These are phyloP conservation scores for Cryptococcus deneoformans DNA, from an alignment of 1,284 basidiomycete species.

Conservation along the genomic window DNA sequence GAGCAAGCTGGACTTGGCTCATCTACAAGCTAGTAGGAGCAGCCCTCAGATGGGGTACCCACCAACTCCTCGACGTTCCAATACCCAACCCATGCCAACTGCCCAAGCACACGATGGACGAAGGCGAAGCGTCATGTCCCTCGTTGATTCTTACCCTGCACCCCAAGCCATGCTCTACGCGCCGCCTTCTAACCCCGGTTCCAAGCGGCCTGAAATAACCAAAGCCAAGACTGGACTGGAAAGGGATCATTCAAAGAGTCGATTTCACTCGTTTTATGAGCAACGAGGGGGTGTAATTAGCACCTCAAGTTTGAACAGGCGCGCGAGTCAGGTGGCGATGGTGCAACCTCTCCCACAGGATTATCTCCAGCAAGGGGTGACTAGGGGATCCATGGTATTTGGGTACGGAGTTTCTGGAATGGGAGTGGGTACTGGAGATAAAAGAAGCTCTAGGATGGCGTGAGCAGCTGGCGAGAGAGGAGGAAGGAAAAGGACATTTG, in stretches of 20 bases:
- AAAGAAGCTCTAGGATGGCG: neutral
- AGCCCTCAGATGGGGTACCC: neutral
- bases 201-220: neutral
- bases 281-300: constrained; percentile 6
- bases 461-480: neutral
- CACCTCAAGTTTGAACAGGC: constrained; percentile 1
- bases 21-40: neutral
- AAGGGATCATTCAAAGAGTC: neutral
- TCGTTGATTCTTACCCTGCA: neutral
- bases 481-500: neutral
- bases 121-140: neutral
- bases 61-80: neutral
- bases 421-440: neutral
- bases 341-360: neutral
- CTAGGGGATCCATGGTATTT: neutral
- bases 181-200: neutral
- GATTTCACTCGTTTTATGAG: constrained; percentile 19
- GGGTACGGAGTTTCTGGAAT: neutral
- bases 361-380: neutral
- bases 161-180: neutral
- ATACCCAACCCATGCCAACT: neutral
- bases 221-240: neutral
- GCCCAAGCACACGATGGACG: neutral
- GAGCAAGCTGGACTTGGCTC: neutral
- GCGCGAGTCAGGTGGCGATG: neutral